These are phyloP conservation scores for Eragrostis curvula DNA, from an alignment of 176 grass and related monocot genomes.

Conservation along the genomic window DNA sequence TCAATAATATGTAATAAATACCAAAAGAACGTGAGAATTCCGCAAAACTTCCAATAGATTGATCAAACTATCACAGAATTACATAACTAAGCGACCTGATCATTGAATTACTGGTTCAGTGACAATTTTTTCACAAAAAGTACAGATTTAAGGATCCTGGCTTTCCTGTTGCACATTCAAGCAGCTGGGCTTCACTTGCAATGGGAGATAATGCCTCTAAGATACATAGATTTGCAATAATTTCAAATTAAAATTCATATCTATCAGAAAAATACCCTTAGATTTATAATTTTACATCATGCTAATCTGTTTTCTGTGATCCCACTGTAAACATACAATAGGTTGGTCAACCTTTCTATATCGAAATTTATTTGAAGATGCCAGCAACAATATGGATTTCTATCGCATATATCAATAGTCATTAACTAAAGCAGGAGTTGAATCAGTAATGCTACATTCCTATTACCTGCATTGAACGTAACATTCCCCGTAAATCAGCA, in stretches of 20 bases:
- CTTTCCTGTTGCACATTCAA: background rate
- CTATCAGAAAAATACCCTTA: background rate
- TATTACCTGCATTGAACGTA: constrained; percentile 97
- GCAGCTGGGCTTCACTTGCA: background rate
- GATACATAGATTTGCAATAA: background rate
- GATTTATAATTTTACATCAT: background rate
- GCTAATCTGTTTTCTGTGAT: background rate
- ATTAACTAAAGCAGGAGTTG: constrained; percentile 10
- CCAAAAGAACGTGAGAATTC: background rate
- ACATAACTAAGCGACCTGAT: background rate
- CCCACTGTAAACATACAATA: background rate
- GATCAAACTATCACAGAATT: background rate
- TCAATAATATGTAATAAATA: background rate
- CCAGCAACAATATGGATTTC: constrained; percentile 11
- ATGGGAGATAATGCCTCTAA: background rate
- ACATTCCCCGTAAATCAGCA: constrained; percentile 79
- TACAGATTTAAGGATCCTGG: background rate
- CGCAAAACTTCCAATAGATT: background rate
- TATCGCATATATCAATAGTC: constrained; percentile 1
- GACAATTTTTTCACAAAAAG: background rate
- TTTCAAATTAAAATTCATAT: background rate
- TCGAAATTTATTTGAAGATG: background rate
- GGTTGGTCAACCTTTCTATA: background rate
- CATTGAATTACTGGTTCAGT: background rate
- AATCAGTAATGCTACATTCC: constrained; percentile 9